Percentiles rank a stretch among this genome's conserved stretches.
phyloP scores from a whole-genome alignment of 2,329 filamentous ascomycete species.

The Pseudogymnoascus sp. region DNA sequence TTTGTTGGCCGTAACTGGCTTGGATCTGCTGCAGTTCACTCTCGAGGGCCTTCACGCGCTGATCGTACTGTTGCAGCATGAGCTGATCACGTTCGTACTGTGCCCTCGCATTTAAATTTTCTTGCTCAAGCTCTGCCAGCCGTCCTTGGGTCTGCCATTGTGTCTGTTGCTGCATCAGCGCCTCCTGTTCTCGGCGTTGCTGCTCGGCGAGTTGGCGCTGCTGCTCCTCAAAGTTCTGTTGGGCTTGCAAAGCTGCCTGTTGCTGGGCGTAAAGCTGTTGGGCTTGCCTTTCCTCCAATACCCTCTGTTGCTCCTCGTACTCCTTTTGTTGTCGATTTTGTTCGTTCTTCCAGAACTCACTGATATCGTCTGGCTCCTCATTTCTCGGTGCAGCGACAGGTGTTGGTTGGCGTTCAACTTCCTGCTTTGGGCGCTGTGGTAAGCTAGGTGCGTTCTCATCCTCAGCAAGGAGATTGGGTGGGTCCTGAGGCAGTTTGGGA shows the following conservation, averaged over 20 bases:
- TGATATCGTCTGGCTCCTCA: conserved; percentile 87
- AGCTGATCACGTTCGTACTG: conserved; percentile 97
- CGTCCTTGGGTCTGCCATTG: conserved; percentile 91
- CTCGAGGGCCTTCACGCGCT: conserved; percentile 86
- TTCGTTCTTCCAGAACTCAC: conserved; percentile 96
- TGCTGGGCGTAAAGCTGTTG: conserved; percentile 74
- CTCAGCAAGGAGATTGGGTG: conserved; percentile 78
- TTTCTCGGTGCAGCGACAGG: conserved; percentile 61
- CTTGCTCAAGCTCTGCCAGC: conserved; percentile 88
- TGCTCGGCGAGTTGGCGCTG: conserved; percentile 82
- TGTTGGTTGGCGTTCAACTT: conserved; percentile 58
- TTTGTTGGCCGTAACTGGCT: conserved; percentile 75
- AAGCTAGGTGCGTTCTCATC: conserved; percentile 77
- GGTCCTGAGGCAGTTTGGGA: conserved; percentile 88
- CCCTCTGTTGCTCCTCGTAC: conserved; percentile 87
- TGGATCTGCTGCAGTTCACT: conserved; percentile 76
- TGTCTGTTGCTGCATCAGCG: conserved; percentile 78
- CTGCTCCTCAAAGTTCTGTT: conserved; percentile 94
- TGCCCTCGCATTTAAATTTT: conserved; percentile 86
- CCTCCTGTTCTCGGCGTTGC: conserved; percentile 82
- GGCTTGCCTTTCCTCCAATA: conserved; percentile 80
- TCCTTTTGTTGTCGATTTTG: conserved; percentile 85
- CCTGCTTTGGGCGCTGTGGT: conserved; percentile 71
- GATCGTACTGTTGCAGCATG: conserved; percentile 94
- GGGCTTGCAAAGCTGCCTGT: conserved; percentile 72